These are phyloP conservation scores for Mortierella polycephala DNA, from an alignment of 371 early-diverging fungal genomes.

Conservation along the genomic window DNA sequence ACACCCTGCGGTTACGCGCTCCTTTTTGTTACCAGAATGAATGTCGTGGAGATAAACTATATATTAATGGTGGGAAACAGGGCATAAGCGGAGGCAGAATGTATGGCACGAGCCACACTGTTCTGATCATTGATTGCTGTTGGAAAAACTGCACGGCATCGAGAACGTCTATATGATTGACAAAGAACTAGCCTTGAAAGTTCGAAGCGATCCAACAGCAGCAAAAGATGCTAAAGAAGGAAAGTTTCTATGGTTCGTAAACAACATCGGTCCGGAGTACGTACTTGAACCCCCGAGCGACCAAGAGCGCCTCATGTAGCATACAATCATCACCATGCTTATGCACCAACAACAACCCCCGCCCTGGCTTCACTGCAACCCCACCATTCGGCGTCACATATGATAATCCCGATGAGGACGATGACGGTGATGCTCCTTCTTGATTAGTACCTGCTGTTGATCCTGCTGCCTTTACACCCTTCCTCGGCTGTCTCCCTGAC, in stretches of 20 bases:
- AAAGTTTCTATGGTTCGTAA: slow-evolving; percentile 55
- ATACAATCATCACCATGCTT: slow-evolving; percentile 80
- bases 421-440: neutral
- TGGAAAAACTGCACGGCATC: no score
- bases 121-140: no score
- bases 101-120: no score
- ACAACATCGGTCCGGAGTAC: slow-evolving; percentile 79
- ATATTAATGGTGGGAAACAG: no score
- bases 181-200: no score
- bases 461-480: slow-evolving; percentile 4
- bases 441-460: neutral
- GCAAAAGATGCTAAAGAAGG: no score
- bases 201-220: no score
- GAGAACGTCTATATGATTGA: no score
- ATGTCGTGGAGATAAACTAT: no score
- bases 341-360: slow-evolving; percentile 78
- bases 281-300: slow-evolving; percentile 75
- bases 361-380: slow-evolving; percentile 66
- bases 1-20: no score
- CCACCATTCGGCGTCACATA: slow-evolving; percentile 42
- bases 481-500: slow-evolving; percentile 22
- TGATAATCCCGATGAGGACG: slow-evolving; percentile 2
- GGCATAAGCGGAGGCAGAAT: no score
- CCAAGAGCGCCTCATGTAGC: slow-evolving; percentile 77
- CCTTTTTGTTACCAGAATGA: no score